These are phyloP conservation scores for Coemansia sp. DNA, from an alignment of 192 early-diverging fungal species.

Conservation along the genomic window DNA sequence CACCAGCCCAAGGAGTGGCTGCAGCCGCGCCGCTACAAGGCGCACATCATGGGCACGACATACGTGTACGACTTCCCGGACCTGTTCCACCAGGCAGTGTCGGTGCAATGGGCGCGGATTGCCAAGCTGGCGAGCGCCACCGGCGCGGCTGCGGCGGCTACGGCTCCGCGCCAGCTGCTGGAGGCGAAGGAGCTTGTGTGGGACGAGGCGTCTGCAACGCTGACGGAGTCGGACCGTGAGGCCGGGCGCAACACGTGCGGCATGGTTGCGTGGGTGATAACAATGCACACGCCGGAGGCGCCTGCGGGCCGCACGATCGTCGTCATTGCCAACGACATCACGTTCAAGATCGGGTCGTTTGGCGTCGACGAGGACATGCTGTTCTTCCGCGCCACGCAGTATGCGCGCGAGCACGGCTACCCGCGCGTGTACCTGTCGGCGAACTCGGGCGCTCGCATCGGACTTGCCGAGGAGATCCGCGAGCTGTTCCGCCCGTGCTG, in stretches of 20 bases:
- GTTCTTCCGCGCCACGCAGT: constrained; percentile 91
- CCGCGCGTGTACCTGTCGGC: constrained; percentile 96
- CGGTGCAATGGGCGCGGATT: constrained; percentile 74
- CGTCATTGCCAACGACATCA: constrained; percentile 99
- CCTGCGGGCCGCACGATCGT: constrained; percentile 86
- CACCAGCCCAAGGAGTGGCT: constrained; percentile 95
- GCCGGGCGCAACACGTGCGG: constrained; percentile 91
- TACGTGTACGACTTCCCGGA: constrained; percentile 99
- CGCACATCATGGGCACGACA: constrained; percentile 96
- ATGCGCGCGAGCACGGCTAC: constrained; percentile 80
- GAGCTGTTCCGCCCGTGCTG: constrained; percentile 85
- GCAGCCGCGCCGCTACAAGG: constrained; percentile 96
- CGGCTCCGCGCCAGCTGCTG: constrained; percentile 64
- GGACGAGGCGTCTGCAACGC: constrained; percentile 69
- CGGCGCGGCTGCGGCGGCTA: neutral
- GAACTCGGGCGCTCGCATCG: constrained; percentile 98
- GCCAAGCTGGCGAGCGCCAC: constrained; percentile 24
- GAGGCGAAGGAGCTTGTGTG: constrained; percentile 85
- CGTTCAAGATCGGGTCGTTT: constrained; percentile 95
- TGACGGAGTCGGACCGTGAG: constrained; percentile 77
- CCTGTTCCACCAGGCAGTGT: constrained; percentile 87
- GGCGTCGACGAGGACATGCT: constrained; percentile 91
- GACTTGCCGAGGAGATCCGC: constrained; percentile 91
- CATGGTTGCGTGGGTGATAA: constrained; percentile 96
- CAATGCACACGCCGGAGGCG: constrained; percentile 89